These are phyloP conservation scores for Tephrocybe sp. DNA, from an alignment of 768 basidiomycete genomes.

Conservation along the genomic window DNA sequence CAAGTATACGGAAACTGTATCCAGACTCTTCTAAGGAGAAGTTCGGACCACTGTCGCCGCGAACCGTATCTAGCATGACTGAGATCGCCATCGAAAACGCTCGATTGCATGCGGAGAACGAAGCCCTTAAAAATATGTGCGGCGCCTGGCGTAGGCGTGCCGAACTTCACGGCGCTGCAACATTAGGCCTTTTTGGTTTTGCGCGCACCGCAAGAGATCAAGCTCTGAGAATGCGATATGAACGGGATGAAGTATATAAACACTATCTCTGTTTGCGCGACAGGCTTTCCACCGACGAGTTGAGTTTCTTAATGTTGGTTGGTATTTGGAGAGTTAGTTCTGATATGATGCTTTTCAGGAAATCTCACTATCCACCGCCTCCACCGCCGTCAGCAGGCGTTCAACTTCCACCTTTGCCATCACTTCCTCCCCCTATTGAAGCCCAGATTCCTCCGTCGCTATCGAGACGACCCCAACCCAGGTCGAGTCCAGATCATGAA, in stretches of 20 bases:
- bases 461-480: constrained; percentile 3
- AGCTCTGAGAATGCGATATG: constrained; percentile 34
- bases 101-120: constrained; percentile 42
- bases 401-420: constrained; percentile 9
- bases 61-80: constrained; percentile 11
- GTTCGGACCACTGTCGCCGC: constrained; percentile 8
- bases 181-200: constrained; percentile 42
- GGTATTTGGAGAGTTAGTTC: background rate
- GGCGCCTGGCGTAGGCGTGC: constrained; percentile 47
- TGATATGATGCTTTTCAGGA: constrained; percentile 6
- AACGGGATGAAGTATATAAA: constrained; percentile 34
- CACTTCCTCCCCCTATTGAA: constrained; percentile 1
- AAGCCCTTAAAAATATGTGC: constrained; percentile 38
- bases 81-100: constrained; percentile 31
- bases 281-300: constrained; percentile 12
- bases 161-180: constrained; percentile 47
- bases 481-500: background rate
- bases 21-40: constrained; percentile 32
- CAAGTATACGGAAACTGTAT: constrained; percentile 55
- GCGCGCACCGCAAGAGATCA: constrained; percentile 39
- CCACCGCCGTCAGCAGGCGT: constrained; percentile 3
- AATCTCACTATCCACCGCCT: background rate
- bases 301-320: background rate
- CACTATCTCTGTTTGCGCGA: constrained; percentile 22
- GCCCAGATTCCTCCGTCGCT: constrained; percentile 1